Evolutionary conservation across 352 stramenopile species (phyloP), one percentile per base, ranked within the genome.

Genomic region (Pseudoperonospora humuli): DNA sequence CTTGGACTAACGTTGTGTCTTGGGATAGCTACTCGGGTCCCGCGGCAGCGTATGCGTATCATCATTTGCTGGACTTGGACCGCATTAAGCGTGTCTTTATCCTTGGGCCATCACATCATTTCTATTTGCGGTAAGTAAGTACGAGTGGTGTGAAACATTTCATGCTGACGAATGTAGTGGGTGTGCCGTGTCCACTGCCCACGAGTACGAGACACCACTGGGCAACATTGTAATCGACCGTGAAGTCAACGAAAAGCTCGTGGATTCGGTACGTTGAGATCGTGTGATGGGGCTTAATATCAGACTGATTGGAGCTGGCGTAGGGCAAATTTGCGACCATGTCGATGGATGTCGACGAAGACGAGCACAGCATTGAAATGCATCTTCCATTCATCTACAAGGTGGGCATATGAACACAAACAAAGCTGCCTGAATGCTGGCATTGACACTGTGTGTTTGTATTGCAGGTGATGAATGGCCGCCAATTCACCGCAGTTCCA

Each of bases 331-430:
- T 90, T 49, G 56, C 58, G 15, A 82, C 61, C 46, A 88, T 92
- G 75, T 77, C 75, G 21, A 68, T 86, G 43, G 70, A 75, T 35
- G 80, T 96, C 4, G 95, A 98, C 54, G 93, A 98, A 51, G 72
- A 95, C 28, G 95, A 98, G 61, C 93, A 98, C 63, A 97, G 85
- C 38, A 97, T 97, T 39, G 95, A 98, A 65, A 97, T 98, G 93
- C 93, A 98, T 46, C 84, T 98, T 51, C 95, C 95, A 11, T 98
- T 92, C 50, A 84, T 97, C 45, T 71, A 75, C 50, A 95, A 97
- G 63, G 75, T 91, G 6, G n/a, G 39, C n/a, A n/a, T n/a, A n/a
- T n/a, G n/a, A n/a, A n/a, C n/a, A n/a, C n/a, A n/a, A n/a, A n/a
- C n/a, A n/a, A n/a, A n/a, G n/a, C n/a, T 21, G 36, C 23, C 27